phyloP scores from a whole-genome alignment of 495 filamentous ascomycete species.

The Podospora anserina region DNA sequence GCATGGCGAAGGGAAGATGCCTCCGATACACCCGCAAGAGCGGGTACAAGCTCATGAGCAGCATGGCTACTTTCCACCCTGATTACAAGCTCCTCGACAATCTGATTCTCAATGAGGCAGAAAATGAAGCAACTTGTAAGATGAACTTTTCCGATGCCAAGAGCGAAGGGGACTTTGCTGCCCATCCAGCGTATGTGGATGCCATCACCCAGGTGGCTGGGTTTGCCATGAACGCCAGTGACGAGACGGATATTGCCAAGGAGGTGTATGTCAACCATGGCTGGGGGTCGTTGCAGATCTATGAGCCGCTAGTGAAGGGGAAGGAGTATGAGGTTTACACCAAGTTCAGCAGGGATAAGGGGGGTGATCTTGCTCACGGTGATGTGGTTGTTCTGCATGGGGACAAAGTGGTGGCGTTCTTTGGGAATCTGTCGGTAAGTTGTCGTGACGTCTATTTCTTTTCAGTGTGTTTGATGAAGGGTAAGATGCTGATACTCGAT shows the following conservation, averaged over 20 bases:
- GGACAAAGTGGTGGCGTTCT: constrained; percentile 32
- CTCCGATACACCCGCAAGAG: neutral
- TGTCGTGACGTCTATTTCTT: neutral
- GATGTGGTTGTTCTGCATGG: constrained; percentile 43
- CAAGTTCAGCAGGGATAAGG: constrained; percentile 43
- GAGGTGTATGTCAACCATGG: constrained; percentile 63
- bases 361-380: constrained; percentile 29
- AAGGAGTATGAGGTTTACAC: constrained; percentile 56
- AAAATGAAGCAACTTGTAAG: constrained; percentile 61
- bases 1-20: neutral
- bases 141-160: constrained; percentile 57
- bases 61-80: neutral
- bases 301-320: constrained; percentile 62
- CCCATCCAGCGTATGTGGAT: constrained; percentile 67
- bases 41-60: neutral
- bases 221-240: constrained; percentile 71
- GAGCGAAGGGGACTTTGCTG: constrained; percentile 50
- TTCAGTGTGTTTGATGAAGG: neutral
- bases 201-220: constrained; percentile 58
- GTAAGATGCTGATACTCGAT: neutral
- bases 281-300: constrained; percentile 57
- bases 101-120: constrained; percentile 62
- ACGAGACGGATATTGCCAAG: constrained; percentile 55
- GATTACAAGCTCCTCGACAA: constrained; percentile 66
- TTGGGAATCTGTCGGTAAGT: constrained; percentile 10